Evolutionary conservation across 176 grass and related monocot genomes (phyloP).

Genomic region (Bonia amplexicaulis): DNA sequence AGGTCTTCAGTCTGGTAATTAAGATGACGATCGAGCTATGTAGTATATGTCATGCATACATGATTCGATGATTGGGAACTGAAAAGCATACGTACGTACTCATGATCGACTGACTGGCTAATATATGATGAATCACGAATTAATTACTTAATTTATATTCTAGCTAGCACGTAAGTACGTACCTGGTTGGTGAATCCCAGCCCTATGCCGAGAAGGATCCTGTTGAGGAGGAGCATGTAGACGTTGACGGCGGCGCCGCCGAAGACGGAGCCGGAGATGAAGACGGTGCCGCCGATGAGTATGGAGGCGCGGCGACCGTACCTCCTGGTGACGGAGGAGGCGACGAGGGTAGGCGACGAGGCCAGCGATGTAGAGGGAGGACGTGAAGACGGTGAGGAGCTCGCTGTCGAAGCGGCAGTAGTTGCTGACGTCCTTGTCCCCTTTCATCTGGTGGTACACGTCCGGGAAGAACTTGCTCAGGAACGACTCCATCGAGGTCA

Average conservation of each 20-base stretch:
- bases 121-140: too few relatives aligned
- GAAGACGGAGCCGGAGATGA: conserved; percentile 57
- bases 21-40: too few relatives aligned
- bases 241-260: conserved; percentile 64
- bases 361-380: conserved; percentile 90
- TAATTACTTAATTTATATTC: too few relatives aligned
- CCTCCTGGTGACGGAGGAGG: conserved; percentile 61
- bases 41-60: too few relatives aligned
- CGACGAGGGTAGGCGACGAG: conserved; percentile 65
- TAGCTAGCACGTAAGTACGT: too few relatives aligned
- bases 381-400: conserved; percentile 90
- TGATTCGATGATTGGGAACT: too few relatives aligned
- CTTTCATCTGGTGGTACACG: conserved; percentile 60
- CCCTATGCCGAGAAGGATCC: conserved; percentile 76
- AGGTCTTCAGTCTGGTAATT: too few relatives aligned
- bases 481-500: too few relatives aligned
- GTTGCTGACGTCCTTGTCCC: conserved; percentile 49
- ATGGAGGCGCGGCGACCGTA: conserved; percentile 84
- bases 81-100: too few relatives aligned
- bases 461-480: conserved; percentile 15
- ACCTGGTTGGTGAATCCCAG: conserved; percentile 97
- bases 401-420: conserved; percentile 92
- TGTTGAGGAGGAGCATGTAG: conserved; percentile 81
- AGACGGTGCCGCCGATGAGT: conserved; percentile 66
- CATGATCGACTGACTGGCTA: too few relatives aligned